These are phyloP conservation scores for Candida gorgasii DNA, from an alignment of 805 yeast species.

Conservation along the genomic window DNA sequence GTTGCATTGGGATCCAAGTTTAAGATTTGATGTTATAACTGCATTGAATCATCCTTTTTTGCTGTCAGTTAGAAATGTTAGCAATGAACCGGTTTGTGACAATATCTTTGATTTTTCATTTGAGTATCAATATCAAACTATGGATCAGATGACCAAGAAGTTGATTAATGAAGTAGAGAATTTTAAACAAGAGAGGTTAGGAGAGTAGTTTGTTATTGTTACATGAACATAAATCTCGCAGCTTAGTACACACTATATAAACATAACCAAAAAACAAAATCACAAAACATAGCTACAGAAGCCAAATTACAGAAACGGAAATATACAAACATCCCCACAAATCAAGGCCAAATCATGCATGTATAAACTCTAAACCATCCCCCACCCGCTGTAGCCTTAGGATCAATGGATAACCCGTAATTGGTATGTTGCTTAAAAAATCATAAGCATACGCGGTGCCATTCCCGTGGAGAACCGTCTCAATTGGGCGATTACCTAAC, in stretches of 20 bases:
- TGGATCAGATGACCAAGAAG: slow-evolving; percentile 45
- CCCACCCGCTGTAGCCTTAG: no score
- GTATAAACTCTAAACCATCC: no score
- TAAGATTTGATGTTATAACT: slow-evolving; percentile 55
- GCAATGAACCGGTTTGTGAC: slow-evolving; percentile 56
- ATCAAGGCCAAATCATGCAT: no score
- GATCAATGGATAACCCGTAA: background rate
- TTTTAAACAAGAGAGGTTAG: slow-evolving; percentile 2
- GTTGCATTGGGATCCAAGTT: slow-evolving; percentile 62
- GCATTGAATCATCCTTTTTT: slow-evolving; percentile 62
- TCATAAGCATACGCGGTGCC: background rate
- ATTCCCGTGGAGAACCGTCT: background rate
- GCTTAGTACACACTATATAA: no score
- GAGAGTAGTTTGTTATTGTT: slow-evolving; percentile 1
- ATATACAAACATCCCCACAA: no score
- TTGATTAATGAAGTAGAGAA: slow-evolving; percentile 53
- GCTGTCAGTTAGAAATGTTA: slow-evolving; percentile 48
- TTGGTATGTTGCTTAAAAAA: background rate
- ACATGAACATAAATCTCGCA: no score
- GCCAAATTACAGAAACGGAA: no score
- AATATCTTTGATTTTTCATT: slow-evolving; percentile 65
- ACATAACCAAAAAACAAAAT: no score
- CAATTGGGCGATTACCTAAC: background rate
- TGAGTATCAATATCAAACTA: slow-evolving; percentile 37
- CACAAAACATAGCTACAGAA: no score